A percentile compares a stretch with the other conserved stretches of the same genome.
These are phyloP conservation scores for Limonomyces culmigenus DNA, from an alignment of 1,284 basidiomycete genomes.

Conservation along the genomic window DNA sequence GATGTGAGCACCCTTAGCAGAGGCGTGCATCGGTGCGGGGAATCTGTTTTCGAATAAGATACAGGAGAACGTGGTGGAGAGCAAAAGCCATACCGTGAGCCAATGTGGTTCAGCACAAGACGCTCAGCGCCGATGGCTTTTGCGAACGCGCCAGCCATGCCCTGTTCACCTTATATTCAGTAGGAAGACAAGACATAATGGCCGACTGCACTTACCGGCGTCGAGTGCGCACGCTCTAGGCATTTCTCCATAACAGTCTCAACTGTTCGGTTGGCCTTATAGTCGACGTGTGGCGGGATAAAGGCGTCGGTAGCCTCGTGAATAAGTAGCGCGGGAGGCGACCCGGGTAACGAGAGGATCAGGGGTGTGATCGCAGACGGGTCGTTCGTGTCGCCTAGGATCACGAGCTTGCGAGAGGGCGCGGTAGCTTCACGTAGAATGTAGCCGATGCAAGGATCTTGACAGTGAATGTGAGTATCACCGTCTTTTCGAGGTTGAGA, in stretches of 20 bases:
- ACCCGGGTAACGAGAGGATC: slow-evolving; percentile 22
- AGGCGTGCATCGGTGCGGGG: slow-evolving; percentile 12
- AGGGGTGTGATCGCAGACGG: slow-evolving; percentile 39
- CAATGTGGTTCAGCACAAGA: slow-evolving; percentile 74
- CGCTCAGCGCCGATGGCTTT: slow-evolving; percentile 41
- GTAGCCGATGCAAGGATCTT: slow-evolving; percentile 76
- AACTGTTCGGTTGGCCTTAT: slow-evolving; percentile 15
- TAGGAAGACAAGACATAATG: too few species aligned
- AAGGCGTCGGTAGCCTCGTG: slow-evolving; percentile 81
- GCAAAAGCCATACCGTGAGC: slow-evolving; percentile 52
- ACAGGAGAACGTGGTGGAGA: too few species aligned
- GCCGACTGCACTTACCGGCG: too few species aligned
- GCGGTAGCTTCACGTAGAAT: slow-evolving; percentile 46
- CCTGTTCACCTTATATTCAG: too few species aligned
- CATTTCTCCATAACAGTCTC: slow-evolving; percentile 39
- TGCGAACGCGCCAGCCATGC: slow-evolving; percentile 74
- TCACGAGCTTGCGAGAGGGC: slow-evolving; percentile 23
- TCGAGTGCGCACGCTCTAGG: slow-evolving; percentile 62
- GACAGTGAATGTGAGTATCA: too few species aligned
- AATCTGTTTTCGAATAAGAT: slow-evolving; percentile 25
- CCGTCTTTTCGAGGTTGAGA: too few species aligned
- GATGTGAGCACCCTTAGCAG: slow-evolving; percentile 11
- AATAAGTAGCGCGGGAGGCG: slow-evolving; percentile 32
- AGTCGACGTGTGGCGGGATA: slow-evolving; percentile 40
- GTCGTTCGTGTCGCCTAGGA: slow-evolving; percentile 53